Evolutionary conservation across 2,329 filamentous ascomycete species (phyloP), one percentile per base, ranked within the genome.

Genomic region (Xylariaceae sp.): DNA sequence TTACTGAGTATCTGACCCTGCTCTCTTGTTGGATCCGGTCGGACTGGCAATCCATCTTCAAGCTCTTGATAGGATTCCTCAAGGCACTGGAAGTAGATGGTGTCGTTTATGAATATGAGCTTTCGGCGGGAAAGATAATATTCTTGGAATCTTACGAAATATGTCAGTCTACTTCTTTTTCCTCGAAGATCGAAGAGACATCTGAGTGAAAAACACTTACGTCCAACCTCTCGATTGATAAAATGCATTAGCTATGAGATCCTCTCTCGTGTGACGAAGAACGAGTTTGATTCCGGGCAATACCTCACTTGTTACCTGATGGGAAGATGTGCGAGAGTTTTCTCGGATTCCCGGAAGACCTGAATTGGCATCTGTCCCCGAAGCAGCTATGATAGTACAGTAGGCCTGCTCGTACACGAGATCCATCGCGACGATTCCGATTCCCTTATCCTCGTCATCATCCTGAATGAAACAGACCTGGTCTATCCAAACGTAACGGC

Each of bases 41-140:
- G 33, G 20, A 52, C 38, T 17, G 8, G 32, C 16, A 54, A 17
- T 6, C 48, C 53, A 21, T 55, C 53, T 22, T 53, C 48, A 14
- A 53, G 32, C 37, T 55, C 53, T 8, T 50, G 44, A 44, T 44
- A 52, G 16, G 22, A 37, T 22, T 36, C 16, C 40, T 55, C 45
- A 17, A 51, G 44, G 20, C 53, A 55, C n/a, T 47, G 40, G 37
- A 53, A 55, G 23, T 53, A 54, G 22, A 55, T 40, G 12, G 50
- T 54, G 11, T 52, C 41, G 37, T 54, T 48, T 35, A 55, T 40
- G 32, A 55, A 55, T 12, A 54, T 41, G 23, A 55, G 37, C 21
- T 48, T 55, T 17, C 53, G 47, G 16, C 53, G 45, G 16, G 51
- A 55, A n/a, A 55, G 50, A 17, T 55, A 55, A 29, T 52, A 55